Base-by-base conservation (phyloP, 192 early-diverging fungal genomes). In the Jimgerdemannia flammicorona region DNA sequence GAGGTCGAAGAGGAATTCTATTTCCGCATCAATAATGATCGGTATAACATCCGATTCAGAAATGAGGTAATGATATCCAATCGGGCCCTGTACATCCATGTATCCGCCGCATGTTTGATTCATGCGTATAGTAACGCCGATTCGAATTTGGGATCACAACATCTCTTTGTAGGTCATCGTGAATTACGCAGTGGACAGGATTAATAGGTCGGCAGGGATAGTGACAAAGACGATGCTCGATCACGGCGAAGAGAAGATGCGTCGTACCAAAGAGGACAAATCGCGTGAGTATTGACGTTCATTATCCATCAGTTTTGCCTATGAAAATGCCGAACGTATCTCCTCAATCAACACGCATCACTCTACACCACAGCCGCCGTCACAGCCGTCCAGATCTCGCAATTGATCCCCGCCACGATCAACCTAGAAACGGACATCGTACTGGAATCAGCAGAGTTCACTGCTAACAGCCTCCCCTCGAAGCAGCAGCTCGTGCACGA, bases 21-120 rank as follows among this genome's bases (percentile, higher is more conserved):
- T 68, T 93, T 93, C 79, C 82, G 83, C 64, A 75, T 91, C 59
- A 92, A 93, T 74, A 87, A 81, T 77, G 90, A 91, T 8, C 84
- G 86, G 44, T 90, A 87, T 54, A 90, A 87, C 67, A 88, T 92
- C 42, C 78, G 88, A 19, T 85, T 92, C 78, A 88, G 92, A 72
- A 29, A 29, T 29, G 29, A 29, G 29, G 29, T 29, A 29, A 29
- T 1, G 29, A 29, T 29, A 29, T 29, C 29, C 29, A 29, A 29
- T 29, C 29, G 29, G 29, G 29, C 29, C 29, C 29, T 29, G 29
- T 29, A 29, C 29, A 1, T 29, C 29, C 29, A 29, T 29, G 0
- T 0, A 29, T 29, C 29, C 29, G 29, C 29, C 29, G 29, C 29
- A 29, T 29, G 1, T 29, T 29, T 29, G 29, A 29, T 29, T 29